Percentiles rank a stretch among this genome's conserved stretches.
These are phyloP conservation scores for Penicillium sumatraense DNA, from an alignment of 2,329 filamentous ascomycete species.

Conservation along the genomic window DNA sequence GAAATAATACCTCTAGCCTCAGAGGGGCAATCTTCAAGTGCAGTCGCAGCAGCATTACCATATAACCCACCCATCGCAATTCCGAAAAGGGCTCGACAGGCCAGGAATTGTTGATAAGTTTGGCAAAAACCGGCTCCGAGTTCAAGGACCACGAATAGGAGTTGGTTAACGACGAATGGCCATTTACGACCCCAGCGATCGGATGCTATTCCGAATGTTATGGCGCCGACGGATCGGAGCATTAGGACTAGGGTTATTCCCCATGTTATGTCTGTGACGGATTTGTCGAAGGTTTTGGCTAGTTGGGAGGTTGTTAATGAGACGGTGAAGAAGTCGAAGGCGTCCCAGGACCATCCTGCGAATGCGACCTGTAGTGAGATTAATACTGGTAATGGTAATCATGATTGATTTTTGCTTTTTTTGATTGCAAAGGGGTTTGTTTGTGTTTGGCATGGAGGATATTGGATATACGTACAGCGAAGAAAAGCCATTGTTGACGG, in stretches of 20 bases:
- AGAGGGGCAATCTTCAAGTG: slow-evolving; percentile 64
- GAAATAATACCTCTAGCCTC: slow-evolving; percentile 64
- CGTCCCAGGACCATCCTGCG: slow-evolving; percentile 59
- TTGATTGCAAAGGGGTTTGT: too few relatives aligned
- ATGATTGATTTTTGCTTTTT: slow-evolving; percentile 8
- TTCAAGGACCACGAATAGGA: slow-evolving; percentile 65
- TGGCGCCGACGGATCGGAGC: slow-evolving; percentile 63
- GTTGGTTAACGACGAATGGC: slow-evolving; percentile 65
- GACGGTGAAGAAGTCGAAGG: slow-evolving; percentile 68
- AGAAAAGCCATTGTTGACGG: slow-evolving; percentile 63
- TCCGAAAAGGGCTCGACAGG: slow-evolving; percentile 63
- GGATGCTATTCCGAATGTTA: slow-evolving; percentile 58
- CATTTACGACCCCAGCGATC: slow-evolving; percentile 63
- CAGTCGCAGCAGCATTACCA: slow-evolving; percentile 65
- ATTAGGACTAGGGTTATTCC: slow-evolving; percentile 62
- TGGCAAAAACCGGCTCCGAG: slow-evolving; percentile 64
- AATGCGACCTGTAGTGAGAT: slow-evolving; percentile 42
- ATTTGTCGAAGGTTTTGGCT: slow-evolving; percentile 58
- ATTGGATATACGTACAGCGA: slow-evolving; percentile 39
- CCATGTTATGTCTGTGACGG: slow-evolving; percentile 65
- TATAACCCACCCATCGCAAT: slow-evolving; percentile 69
- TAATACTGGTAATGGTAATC: too few relatives aligned
- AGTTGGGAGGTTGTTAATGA: slow-evolving; percentile 60
- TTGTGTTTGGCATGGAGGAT: too few relatives aligned
- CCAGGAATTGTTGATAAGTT: slow-evolving; percentile 63